phyloP scores from a whole-genome alignment of 495 filamentous ascomycete species.

The Penicillium paradoxum region DNA sequence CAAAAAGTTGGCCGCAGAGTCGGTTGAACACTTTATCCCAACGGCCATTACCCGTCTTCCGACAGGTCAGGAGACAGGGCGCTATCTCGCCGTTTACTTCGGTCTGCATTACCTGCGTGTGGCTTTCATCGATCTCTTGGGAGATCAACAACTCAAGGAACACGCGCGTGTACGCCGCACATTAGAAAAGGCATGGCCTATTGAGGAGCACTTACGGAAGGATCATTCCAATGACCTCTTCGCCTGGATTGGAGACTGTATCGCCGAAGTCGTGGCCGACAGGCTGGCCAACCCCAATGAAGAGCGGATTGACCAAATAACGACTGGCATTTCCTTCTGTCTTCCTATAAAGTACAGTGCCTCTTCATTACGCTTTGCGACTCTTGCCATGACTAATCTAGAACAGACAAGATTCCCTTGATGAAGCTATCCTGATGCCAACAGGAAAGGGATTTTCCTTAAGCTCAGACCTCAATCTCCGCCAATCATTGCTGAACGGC shows the following conservation, averaged over 20 bases:
- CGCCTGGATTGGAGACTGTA: slow-evolving; percentile 66
- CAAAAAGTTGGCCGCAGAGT: slow-evolving; percentile 52
- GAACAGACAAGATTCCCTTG: slow-evolving; percentile 59
- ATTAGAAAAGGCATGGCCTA: slow-evolving; percentile 67
- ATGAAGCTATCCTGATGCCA: slow-evolving; percentile 66
- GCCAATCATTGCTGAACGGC: slow-evolving; percentile 55
- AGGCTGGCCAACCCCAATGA: slow-evolving; percentile 30
- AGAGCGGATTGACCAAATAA: slow-evolving; percentile 45
- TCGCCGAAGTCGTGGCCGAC: slow-evolving; percentile 59
- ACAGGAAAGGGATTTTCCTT: slow-evolving; percentile 82
- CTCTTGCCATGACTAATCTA: neutral
- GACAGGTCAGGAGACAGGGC: slow-evolving; percentile 53
- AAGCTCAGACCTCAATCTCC: slow-evolving; percentile 60
- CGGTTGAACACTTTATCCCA: slow-evolving; percentile 62
- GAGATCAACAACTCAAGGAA: slow-evolving; percentile 28
- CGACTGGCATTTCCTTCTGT: slow-evolving; percentile 71
- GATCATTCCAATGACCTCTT: slow-evolving; percentile 65
- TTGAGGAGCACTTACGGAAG: slow-evolving; percentile 64
- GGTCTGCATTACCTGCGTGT: slow-evolving; percentile 72
- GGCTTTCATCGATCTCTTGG: slow-evolving; percentile 63
- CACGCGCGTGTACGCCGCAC: slow-evolving; percentile 45
- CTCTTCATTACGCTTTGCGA: neutral
- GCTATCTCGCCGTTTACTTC: slow-evolving; percentile 67
- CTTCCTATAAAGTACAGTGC: slow-evolving; percentile 66
- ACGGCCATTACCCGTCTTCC: slow-evolving; percentile 68